A percentile compares a stretch with the other conserved stretches of the same genome.
phyloP scores from a whole-genome alignment of 2,329 filamentous ascomycete species.

The Rhexocercosporidium sp. region DNA sequence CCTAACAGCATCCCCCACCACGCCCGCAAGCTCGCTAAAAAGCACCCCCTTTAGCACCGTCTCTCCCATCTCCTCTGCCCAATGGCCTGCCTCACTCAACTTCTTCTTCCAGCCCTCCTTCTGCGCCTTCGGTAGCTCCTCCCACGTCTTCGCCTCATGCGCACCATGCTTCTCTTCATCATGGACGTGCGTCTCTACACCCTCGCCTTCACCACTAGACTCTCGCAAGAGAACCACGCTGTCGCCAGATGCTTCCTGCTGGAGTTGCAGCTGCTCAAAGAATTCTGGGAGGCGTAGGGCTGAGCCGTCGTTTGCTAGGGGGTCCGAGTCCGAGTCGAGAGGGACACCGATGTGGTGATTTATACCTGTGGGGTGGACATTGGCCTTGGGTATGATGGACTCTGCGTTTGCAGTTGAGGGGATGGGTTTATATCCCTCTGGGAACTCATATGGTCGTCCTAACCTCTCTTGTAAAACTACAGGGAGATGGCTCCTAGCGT shows the following conservation, averaged over 20 bases:
- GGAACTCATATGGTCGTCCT: constrained; percentile 36
- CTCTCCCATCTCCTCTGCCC: constrained; percentile 41
- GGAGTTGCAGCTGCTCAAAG: constrained; percentile 28
- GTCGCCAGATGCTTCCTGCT: constrained; percentile 10
- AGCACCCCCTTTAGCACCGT: constrained; percentile 42
- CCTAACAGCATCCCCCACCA: constrained; percentile 37
- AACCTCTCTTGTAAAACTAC: constrained; percentile 35
- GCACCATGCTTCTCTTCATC: constrained; percentile 32
- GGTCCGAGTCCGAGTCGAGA: not conserved
- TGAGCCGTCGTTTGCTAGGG: not conserved
- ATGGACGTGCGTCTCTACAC: constrained; percentile 33
- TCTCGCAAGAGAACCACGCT: not conserved
- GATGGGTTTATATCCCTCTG: constrained; percentile 24
- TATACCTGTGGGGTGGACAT: not conserved
- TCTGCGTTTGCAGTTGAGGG: not conserved
- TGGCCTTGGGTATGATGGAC: not conserved
- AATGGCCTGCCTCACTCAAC: constrained; percentile 41
- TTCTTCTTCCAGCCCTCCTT: constrained; percentile 39
- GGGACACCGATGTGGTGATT: constrained; percentile 23
- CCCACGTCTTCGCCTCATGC: constrained; percentile 39
- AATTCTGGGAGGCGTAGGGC: constrained; percentile 23
- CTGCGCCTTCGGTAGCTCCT: constrained; percentile 37
- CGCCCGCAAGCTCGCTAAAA: constrained; percentile 42
- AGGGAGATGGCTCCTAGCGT: constrained; percentile 35
- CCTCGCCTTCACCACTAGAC: constrained; percentile 16